These are phyloP conservation scores for Neurospora crassa DNA, from an alignment of 2,329 filamentous ascomycete species.

Conservation along the genomic window DNA sequence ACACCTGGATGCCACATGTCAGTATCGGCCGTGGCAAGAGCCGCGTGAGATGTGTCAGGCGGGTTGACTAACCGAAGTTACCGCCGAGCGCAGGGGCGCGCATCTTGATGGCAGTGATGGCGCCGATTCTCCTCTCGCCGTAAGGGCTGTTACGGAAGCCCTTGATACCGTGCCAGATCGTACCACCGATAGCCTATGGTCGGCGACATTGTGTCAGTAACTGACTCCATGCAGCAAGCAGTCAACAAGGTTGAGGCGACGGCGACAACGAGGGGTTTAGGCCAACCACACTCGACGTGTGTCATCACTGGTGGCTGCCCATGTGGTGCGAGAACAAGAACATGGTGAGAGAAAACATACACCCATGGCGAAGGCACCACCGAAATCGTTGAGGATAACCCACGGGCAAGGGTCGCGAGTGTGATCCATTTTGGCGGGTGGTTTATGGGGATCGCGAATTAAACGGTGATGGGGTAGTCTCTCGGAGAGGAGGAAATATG, in stretches of 20 bases:
- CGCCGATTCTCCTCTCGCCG: constrained; percentile 90
- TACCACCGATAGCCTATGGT: constrained; percentile 59
- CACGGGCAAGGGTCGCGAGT: constrained; percentile 93
- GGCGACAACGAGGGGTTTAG: constrained; percentile 5
- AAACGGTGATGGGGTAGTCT: neutral
- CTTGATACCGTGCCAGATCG: constrained; percentile 96
- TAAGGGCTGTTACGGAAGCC: constrained; percentile 84
- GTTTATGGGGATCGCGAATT: constrained; percentile 1
- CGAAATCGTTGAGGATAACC: constrained; percentile 95
- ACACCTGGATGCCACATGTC: constrained; percentile 64
- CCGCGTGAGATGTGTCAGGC: neutral
- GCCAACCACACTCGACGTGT: neutral
- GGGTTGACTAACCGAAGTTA: constrained; percentile 72
- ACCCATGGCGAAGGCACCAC: constrained; percentile 93
- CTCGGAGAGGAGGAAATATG: neutral
- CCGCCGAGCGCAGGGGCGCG: constrained; percentile 91
- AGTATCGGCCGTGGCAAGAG: neutral
- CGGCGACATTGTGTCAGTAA: constrained; percentile 4
- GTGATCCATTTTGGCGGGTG: constrained; percentile 64
- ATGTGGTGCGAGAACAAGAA: neutral
- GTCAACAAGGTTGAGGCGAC: neutral
- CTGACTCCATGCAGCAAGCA: neutral
- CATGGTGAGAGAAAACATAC: constrained; percentile 44
- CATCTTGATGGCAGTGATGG: constrained; percentile 94
- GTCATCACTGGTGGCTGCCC: neutral